A percentile compares a stretch with the other conserved stretches of the same genome.
phyloP scores from a whole-genome alignment of 2,329 filamentous ascomycete species.

The Ophiognomonia clavigignenti-juglandacearum region DNA sequence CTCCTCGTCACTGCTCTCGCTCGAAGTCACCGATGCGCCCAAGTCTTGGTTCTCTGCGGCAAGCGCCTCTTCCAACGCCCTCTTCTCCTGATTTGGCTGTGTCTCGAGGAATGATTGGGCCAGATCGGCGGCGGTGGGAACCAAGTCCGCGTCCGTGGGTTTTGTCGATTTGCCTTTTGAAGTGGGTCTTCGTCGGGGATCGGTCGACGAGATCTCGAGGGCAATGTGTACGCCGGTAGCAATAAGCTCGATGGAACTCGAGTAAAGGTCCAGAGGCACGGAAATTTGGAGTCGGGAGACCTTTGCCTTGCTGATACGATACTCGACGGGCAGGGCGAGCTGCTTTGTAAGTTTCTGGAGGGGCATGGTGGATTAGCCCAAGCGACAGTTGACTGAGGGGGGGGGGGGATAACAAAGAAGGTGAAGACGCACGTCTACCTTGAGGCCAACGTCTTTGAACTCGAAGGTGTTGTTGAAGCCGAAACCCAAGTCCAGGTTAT shows the following conservation, averaged over 20 bases:
- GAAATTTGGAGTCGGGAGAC: slow-evolving; percentile 74
- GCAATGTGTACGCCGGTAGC: slow-evolving; percentile 75
- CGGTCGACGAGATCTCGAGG: slow-evolving; percentile 46
- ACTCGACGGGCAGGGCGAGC: slow-evolving; percentile 67
- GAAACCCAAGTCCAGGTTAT: slow-evolving; percentile 77
- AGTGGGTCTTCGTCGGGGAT: slow-evolving; percentile 25
- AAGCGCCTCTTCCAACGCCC: slow-evolving; percentile 64
- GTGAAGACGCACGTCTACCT: slow-evolving; percentile 58
- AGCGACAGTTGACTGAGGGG: neutral
- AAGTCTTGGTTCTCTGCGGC: slow-evolving; percentile 58
- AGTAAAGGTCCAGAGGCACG: slow-evolving; percentile 83
- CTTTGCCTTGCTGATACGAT: slow-evolving; percentile 68
- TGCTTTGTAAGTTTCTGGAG: slow-evolving; percentile 73
- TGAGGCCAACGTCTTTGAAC: slow-evolving; percentile 79
- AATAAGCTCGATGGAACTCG: slow-evolving; percentile 76
- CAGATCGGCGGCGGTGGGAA: slow-evolving; percentile 68
- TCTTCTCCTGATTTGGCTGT: slow-evolving; percentile 61
- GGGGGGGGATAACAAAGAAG: neutral
- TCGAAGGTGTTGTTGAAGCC: slow-evolving; percentile 81
- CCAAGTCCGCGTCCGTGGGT: slow-evolving; percentile 27
- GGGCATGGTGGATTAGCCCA: slow-evolving; percentile 1
- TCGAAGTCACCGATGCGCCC: slow-evolving; percentile 52
- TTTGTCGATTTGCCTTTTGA: slow-evolving; percentile 21
- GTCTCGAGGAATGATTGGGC: slow-evolving; percentile 75
- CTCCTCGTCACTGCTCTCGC: slow-evolving; percentile 59